Percentiles rank a stretch among this genome's conserved stretches.
These are phyloP conservation scores for Penicillium rolfsii DNA, from an alignment of 2,329 filamentous ascomycete genomes.

Conservation along the genomic window DNA sequence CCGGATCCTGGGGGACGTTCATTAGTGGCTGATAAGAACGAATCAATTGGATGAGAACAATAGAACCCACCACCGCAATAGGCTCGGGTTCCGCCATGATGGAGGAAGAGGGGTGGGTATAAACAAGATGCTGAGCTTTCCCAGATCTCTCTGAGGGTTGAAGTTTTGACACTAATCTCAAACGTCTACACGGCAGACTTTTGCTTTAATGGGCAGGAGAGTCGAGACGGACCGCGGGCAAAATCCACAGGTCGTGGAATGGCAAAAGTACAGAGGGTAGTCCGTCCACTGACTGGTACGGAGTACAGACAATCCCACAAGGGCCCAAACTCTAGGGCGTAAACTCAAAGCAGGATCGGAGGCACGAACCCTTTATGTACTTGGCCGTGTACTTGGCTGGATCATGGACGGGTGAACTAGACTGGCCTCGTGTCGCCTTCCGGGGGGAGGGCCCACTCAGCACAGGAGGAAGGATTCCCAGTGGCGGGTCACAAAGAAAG, in stretches of 20 bases:
- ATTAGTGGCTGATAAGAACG: not conserved
- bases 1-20: not conserved
- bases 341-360: conserved; percentile 9
- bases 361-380: conserved; percentile 7
- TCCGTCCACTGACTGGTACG: no score
- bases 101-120: not conserved
- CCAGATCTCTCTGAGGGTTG: not conserved
- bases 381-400: conserved; percentile 1
- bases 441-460: not conserved
- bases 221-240: not conserved
- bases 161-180: not conserved
- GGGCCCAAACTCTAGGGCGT: conserved; percentile 7
- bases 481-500: conserved; percentile 1
- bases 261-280: conserved; percentile 1
- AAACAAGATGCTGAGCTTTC: not conserved
- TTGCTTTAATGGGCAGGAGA: conserved; percentile 8
- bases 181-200: conserved; percentile 7
- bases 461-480: not conserved
- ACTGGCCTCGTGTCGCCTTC: not conserved
- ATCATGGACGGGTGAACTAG: not conserved
- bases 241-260: not conserved
- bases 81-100: conserved; percentile 5
- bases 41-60: not conserved
- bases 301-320: not conserved
- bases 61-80: conserved; percentile 4